Evolutionary conservation across 2,329 filamentous ascomycete species (phyloP).

Genomic region (Penicillium sclerotigenum): DNA sequence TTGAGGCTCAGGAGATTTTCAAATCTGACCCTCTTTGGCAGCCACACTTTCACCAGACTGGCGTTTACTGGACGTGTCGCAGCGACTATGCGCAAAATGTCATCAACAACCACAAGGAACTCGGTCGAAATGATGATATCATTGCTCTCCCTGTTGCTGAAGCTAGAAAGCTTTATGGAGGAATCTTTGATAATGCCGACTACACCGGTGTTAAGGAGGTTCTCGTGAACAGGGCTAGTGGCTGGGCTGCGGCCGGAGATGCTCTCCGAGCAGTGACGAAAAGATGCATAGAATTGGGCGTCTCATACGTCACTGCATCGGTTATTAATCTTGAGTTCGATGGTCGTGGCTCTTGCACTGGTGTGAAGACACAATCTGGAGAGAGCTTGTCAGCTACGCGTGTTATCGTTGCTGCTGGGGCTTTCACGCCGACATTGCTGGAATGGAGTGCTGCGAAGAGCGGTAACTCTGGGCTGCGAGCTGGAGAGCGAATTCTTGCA

Average conservation of each 20-base stretch:
- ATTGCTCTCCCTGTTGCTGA: constrained; percentile 51
- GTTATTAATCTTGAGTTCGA: constrained; percentile 47
- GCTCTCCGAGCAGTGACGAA: constrained; percentile 55
- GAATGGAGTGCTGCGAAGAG: constrained; percentile 47
- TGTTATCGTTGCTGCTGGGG: constrained; percentile 31
- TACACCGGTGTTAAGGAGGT: constrained; percentile 58
- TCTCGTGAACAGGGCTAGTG: constrained; percentile 58
- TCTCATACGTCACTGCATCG: constrained; percentile 54
- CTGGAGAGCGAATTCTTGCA: constrained; percentile 50
- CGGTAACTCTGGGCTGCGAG: constrained; percentile 44
- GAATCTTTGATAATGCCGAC: constrained; percentile 59
- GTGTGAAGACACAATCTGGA: constrained; percentile 26
- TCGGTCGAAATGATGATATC: constrained; percentile 48
- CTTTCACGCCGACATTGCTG: constrained; percentile 35
- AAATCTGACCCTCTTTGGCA: constrained; percentile 36
- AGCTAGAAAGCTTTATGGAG: constrained; percentile 54
- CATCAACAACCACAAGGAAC: constrained; percentile 50
- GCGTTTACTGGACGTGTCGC: constrained; percentile 50
- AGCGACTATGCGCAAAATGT: constrained; percentile 50
- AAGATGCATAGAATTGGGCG: constrained; percentile 53
- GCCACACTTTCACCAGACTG: constrained; percentile 50
- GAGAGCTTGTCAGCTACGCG: constrained; percentile 27
- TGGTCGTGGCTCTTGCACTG: constrained; percentile 40
- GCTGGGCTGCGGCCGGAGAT: constrained; percentile 63
- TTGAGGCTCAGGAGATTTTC: constrained; percentile 33